These are phyloP conservation scores for Trametes pubescens DNA, from an alignment of 1,284 basidiomycete species.

Conservation along the genomic window DNA sequence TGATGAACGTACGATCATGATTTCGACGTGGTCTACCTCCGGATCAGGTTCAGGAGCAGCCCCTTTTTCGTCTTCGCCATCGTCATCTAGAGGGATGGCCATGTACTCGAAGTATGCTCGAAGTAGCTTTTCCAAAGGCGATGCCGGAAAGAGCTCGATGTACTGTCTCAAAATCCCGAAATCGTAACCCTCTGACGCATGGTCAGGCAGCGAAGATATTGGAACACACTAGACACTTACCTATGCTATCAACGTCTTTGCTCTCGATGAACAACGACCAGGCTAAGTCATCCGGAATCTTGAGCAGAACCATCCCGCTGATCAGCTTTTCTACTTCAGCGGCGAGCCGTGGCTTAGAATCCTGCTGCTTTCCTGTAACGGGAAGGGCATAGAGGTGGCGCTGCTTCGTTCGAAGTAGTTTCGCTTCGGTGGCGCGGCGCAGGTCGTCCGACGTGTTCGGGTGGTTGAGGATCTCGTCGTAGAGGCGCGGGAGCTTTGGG, in stretches of 20 bases:
- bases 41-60: slow-evolving; percentile 45
- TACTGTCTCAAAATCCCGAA: slow-evolving; percentile 69
- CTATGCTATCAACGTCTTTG: slow-evolving; percentile 72
- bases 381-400: slow-evolving; percentile 65
- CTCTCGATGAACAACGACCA: slow-evolving; percentile 86
- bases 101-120: slow-evolving; percentile 74
- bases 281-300: slow-evolving; percentile 78
- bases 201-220: not conserved
- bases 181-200: slow-evolving; percentile 68
- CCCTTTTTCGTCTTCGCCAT: slow-evolving; percentile 45
- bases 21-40: slow-evolving; percentile 55
- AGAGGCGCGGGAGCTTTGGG: slow-evolving; percentile 70
- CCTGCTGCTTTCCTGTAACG: slow-evolving; percentile 49
- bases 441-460: slow-evolving; percentile 78
- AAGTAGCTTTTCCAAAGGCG: slow-evolving; percentile 66
- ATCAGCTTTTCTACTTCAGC: slow-evolving; percentile 76
- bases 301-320: slow-evolving; percentile 76
- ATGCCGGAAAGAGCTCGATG: slow-evolving; percentile 72
- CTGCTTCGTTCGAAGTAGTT: slow-evolving; percentile 70
- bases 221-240: slow-evolving; percentile 50
- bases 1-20: slow-evolving; percentile 56
- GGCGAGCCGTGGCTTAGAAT: slow-evolving; percentile 58
- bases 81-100: slow-evolving; percentile 54
- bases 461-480: slow-evolving; percentile 80
- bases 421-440: slow-evolving; percentile 74